Base-by-base conservation (phyloP, 768 basidiomycete genomes). In the Lentinus brumalis region DNA sequence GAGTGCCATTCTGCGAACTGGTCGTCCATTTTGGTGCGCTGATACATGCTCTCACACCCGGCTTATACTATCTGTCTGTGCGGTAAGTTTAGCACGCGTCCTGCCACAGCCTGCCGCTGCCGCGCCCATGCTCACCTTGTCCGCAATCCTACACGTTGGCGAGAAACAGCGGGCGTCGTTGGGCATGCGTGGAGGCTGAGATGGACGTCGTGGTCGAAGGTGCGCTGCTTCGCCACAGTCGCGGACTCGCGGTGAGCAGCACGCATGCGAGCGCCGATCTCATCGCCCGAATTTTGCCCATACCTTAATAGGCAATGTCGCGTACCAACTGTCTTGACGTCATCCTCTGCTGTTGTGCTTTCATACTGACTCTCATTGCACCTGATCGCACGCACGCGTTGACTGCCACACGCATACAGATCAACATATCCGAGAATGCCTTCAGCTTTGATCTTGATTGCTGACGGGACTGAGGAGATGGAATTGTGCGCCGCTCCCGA, bases 401-500 rank as follows among this genome's bases (percentile, higher is more conserved):
- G 21, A 26, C 21, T 26, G 21, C 21, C 21, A 26, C 21, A 26
- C 21, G 21, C 21, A 26, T 26, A 26, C 42, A 44, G 8, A 16
- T 44, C 47, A 21, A 49, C 21, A 11, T 15, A 16, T 15, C 15
- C 49, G 26, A 60, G 21, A 39, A 73, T 72, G 70, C 76, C 81
- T 10, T 83, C 85, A 40, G 92, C 88, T 6, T 76, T 92, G 21
- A 79, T 94, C 50, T 77, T 94, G 26, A 82, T 94, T 30, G 88
- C 91, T 16, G 82, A 92, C 69, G 92, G 92, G 12, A 92, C 92
- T 1, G 92, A 94, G 70, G 92, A 94, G 75, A 92, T 92, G 86
- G 91, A 92, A 74, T 93, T 92, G 91, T 90, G 68, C 66, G 86
- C 26, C 7, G 18, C 31, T 39, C 53, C 18, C 26, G 32, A 14